A percentile compares a stretch with the other conserved stretches of the same genome.
These are phyloP conservation scores for Hygrophorus pudorinus DNA, from an alignment of 768 basidiomycete genomes.

Conservation along the genomic window DNA sequence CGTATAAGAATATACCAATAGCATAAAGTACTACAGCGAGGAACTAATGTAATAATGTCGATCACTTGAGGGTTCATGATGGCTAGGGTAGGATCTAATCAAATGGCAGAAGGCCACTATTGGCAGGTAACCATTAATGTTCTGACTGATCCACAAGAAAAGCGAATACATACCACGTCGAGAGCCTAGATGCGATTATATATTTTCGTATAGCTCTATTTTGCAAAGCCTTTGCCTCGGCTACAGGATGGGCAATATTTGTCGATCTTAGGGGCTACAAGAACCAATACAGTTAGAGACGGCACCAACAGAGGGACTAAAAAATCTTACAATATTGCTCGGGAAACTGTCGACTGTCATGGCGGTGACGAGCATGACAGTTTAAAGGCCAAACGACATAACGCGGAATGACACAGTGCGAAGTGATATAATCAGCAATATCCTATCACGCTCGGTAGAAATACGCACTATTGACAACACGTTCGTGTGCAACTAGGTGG, in stretches of 20 bases:
- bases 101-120: too few relatives aligned
- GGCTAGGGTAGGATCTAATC: too few relatives aligned
- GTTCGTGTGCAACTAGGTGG: constrained; percentile 26
- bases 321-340: constrained; percentile 33
- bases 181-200: too few relatives aligned
- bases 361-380: not conserved
- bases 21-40: too few relatives aligned
- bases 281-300: not conserved
- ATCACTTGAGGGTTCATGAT: too few relatives aligned
- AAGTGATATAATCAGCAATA: not conserved
- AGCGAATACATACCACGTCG: too few relatives aligned
- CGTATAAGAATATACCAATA: too few relatives aligned
- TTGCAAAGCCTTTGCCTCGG: constrained; percentile 9
- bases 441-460: constrained; percentile 1
- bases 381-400: constrained; percentile 6
- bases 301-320: not conserved
- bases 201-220: too few relatives aligned
- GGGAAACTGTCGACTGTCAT: constrained; percentile 30
- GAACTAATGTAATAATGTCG: too few relatives aligned
- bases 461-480: constrained; percentile 40
- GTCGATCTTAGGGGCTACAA: constrained; percentile 33
- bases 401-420: constrained; percentile 2
- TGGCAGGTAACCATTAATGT: too few relatives aligned
- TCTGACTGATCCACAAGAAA: too few relatives aligned
- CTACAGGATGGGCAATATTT: constrained; percentile 32